Evolutionary conservation across 371 early-diverging fungal genomes (phyloP), one percentile per base, ranked within the genome.

Genomic region (Rhizomucor miehei): DNA sequence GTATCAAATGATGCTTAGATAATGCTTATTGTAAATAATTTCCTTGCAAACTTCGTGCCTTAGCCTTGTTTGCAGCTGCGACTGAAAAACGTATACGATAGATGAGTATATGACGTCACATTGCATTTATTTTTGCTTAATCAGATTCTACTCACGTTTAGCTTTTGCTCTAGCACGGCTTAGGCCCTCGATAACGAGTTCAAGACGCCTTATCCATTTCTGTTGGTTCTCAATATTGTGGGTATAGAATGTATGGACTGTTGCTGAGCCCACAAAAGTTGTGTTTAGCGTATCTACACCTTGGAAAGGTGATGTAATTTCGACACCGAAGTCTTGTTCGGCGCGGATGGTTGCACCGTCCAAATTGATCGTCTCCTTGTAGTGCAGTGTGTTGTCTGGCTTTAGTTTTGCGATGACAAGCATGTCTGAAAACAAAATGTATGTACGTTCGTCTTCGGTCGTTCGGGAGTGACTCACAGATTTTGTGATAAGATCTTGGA

Each of bases 391-490:
- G 20, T 37, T 52, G 23, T 59, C 64, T 43, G 59, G 63, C 34
- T 63, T 63, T 20, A 63, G 60, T 46, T 55, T 57, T 14, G 63
- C 67, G 58, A 63, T 47, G 25, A 57, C 55, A 44, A 67, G 48
- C 37, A 67, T 56, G 51, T 67, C 67, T 38, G 67, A 60, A 45
- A 60, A 67, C 44, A 67, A 47, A 23, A 67, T 56, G 34, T 60
- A 63, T 3, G 52, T 54, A 9, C 63, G 57, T 14, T 60, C 64
- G 25, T 63, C 61, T 9, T 43, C 48, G 16, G 47, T 40, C n/a
- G 48, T 17, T 23, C 34, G 23, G 16, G 35, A 20, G 39, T 39
- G 39, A 20, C 11, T 35, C 24, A 47, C 44, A 43, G 62, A 53
- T 29, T 29, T 29, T 8, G 29, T 29, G 14, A 67, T 54, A 17